phyloP scores from a whole-genome alignment of 2,329 filamentous ascomycete species.

The Ascochyta rabiei region DNA sequence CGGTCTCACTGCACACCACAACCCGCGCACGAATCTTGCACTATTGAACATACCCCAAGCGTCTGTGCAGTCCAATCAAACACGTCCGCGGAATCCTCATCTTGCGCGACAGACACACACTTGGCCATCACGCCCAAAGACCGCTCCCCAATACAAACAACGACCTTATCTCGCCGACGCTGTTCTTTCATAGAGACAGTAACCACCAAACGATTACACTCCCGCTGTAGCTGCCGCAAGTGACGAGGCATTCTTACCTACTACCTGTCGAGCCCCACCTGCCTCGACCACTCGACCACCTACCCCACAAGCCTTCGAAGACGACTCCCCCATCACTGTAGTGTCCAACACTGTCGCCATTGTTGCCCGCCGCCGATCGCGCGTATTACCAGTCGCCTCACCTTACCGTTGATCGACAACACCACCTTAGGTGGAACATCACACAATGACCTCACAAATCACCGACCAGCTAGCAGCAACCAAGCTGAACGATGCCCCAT shows the following conservation, averaged over 20 bases:
- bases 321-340: constrained; percentile 20
- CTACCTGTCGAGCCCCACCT: constrained; percentile 23
- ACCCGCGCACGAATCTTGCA: constrained; percentile 34
- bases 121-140: constrained; percentile 13
- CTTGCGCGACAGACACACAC: constrained; percentile 16
- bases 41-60: constrained; percentile 18
- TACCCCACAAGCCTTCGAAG: constrained; percentile 21
- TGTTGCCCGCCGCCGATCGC: constrained; percentile 25
- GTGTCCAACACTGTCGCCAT: constrained; percentile 23
- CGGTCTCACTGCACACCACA: constrained; percentile 33
- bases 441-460: constrained; percentile 57
- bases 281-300: constrained; percentile 12
- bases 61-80: constrained; percentile 14
- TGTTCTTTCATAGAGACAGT: constrained; percentile 15
- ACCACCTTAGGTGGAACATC: constrained; percentile 33
- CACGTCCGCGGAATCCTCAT: constrained; percentile 9
- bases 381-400: constrained; percentile 12
- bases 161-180: constrained; percentile 14
- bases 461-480: constrained; percentile 64
- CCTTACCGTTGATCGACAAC: constrained; percentile 19
- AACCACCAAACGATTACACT: constrained; percentile 4
- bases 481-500: constrained; percentile 57
- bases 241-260: constrained; percentile 19
- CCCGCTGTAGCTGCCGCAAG: constrained; percentile 20
- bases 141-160: constrained; percentile 20